Evolutionary conservation across 2,329 filamentous ascomycete genomes (phyloP).

Genomic region (Alternaria triticina): DNA sequence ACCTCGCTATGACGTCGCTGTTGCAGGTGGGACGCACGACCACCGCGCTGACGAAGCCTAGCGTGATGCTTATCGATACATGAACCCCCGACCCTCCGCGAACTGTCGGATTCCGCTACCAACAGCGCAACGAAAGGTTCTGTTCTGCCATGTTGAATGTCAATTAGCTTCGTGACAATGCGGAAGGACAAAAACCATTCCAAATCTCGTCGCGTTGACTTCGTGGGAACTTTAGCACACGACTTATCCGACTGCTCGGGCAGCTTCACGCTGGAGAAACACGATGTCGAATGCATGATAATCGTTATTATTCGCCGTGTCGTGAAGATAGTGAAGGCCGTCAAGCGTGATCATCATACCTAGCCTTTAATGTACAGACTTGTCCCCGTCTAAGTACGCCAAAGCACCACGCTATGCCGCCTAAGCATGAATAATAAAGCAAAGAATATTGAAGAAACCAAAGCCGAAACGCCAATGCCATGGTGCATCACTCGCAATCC

Average conservation of each 20-base stretch:
- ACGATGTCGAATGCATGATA: not conserved
- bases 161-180: not conserved
- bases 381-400: slow-evolving; percentile 5
- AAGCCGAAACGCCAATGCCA: not conserved
- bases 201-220: not conserved
- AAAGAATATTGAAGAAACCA: not conserved
- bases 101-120: not conserved
- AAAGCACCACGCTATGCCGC: slow-evolving; percentile 28
- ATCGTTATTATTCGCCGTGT: not conserved
- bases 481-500: not conserved
- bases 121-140: not conserved
- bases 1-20: slow-evolving; percentile 26
- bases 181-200: not conserved
- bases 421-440: slow-evolving; percentile 13
- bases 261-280: not conserved
- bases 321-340: not conserved
- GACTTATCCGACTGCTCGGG: not conserved
- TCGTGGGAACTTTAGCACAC: not conserved
- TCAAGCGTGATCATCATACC: slow-evolving; percentile 1
- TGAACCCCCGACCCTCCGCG: not conserved
- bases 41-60: slow-evolving; percentile 22
- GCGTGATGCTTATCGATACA: slow-evolving; percentile 18
- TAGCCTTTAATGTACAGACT: not conserved
- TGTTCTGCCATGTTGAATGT: not conserved
- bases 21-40: slow-evolving; percentile 7